phyloP scores from a whole-genome alignment of 306 rosid species.

The Carpinus fangiana region DNA sequence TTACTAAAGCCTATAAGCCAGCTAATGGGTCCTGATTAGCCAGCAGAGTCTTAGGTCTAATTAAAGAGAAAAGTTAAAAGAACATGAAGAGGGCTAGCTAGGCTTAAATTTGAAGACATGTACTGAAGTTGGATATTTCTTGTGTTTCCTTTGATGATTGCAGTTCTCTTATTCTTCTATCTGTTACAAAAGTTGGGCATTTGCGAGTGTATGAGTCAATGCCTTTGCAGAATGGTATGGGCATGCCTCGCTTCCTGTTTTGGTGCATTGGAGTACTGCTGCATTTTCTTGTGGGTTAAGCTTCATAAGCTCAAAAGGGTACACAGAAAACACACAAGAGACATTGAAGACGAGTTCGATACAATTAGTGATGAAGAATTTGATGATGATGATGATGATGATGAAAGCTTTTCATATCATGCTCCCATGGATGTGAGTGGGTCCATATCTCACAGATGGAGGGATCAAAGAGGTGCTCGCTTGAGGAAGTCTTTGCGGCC shows the following conservation, averaged over 20 bases:
- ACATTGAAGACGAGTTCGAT: slow-evolving; percentile 27
- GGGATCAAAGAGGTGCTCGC: slow-evolving; percentile 42
- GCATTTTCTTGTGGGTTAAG: slow-evolving; percentile 52
- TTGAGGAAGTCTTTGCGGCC: slow-evolving; percentile 50
- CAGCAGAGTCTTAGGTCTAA: no score
- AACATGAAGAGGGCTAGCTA: not conserved
- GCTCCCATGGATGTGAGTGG: slow-evolving; percentile 15
- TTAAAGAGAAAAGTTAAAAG: no score
- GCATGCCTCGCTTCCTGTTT: slow-evolving; percentile 47
- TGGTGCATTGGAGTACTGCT: slow-evolving; percentile 43
- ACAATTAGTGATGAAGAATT: slow-evolving; percentile 11
- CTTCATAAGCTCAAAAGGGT: slow-evolving; percentile 38
- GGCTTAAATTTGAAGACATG: not conserved
- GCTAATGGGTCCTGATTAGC: no score
- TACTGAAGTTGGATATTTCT: slow-evolving; percentile 1
- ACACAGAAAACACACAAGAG: slow-evolving; percentile 28
- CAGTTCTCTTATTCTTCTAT: slow-evolving; percentile 63
- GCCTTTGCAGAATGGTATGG: slow-evolving; percentile 50
- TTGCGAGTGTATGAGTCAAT: slow-evolving; percentile 42
- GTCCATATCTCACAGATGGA: slow-evolving; percentile 37
- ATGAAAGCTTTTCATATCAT: slow-evolving; percentile 32
- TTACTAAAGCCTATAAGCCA: no score
- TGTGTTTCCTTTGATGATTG: slow-evolving; percentile 12
- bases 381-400: not conserved
- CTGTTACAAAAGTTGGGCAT: slow-evolving; percentile 54